A percentile compares a stretch with the other conserved stretches of the same genome.
These are phyloP conservation scores for Orbilia quercus DNA, from an alignment of 2,329 filamentous ascomycete species.

Conservation along the genomic window DNA sequence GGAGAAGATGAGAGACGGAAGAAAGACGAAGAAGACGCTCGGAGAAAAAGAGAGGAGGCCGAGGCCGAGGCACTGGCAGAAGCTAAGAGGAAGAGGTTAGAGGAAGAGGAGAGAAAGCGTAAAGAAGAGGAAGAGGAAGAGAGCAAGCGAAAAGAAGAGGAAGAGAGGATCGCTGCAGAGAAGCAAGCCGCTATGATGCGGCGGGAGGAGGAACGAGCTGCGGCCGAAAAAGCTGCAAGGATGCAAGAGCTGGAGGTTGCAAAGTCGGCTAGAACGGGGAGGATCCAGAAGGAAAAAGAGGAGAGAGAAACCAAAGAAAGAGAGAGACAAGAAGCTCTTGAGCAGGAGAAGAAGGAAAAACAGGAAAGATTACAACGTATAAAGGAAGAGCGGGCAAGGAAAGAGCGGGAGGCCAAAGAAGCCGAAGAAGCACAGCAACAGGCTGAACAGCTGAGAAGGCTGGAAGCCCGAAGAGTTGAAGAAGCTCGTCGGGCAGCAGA, in stretches of 20 bases:
- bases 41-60: constrained; percentile 27
- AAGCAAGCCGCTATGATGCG: constrained; percentile 26
- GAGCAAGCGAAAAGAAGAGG: constrained; percentile 23
- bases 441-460: constrained; percentile 27
- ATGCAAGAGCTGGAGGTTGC: constrained; percentile 9
- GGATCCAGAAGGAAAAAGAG: constrained; percentile 29
- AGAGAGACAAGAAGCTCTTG: constrained; percentile 22
- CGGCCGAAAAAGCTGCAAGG: constrained; percentile 18
- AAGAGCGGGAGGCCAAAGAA: constrained; percentile 30
- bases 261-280: constrained; percentile 12
- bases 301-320: constrained; percentile 28
- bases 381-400: constrained; percentile 25
- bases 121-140: constrained; percentile 33
- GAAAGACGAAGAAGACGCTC: constrained; percentile 37
- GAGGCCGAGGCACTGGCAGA: constrained; percentile 14
- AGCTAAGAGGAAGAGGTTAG: constrained; percentile 19
- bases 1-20: constrained; percentile 38
- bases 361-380: constrained; percentile 19
- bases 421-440: constrained; percentile 4
- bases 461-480: neutral
- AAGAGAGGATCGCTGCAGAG: constrained; percentile 1
- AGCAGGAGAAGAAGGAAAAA: constrained; percentile 25
- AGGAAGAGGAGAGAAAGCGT: constrained; percentile 27
- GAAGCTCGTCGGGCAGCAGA: too few relatives aligned
- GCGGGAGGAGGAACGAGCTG: constrained; percentile 20